A percentile compares a stretch with the other conserved stretches of the same genome.
Evolutionary conservation across 2,329 filamentous ascomycete species (phyloP).

Genomic region (Xylaria sp.): DNA sequence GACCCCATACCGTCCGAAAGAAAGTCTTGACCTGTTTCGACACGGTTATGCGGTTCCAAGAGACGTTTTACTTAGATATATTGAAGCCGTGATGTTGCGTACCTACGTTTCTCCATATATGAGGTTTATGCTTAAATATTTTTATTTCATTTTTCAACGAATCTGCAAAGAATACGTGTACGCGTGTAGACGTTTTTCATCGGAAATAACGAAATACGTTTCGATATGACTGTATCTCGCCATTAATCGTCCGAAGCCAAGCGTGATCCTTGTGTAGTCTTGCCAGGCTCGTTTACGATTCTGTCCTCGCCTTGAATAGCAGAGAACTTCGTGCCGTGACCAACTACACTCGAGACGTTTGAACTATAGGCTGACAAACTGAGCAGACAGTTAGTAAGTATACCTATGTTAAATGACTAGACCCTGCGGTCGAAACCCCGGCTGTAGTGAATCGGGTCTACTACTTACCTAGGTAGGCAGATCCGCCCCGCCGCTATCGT

Average conservation of each 20-base stretch:
- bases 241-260: background rate
- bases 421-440: background rate
- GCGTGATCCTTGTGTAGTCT: background rate
- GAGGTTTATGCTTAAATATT: background rate
- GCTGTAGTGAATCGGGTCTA: background rate
- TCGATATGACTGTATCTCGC: background rate
- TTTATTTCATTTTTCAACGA: no score
- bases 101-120: background rate
- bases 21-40: background rate
- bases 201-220: background rate
- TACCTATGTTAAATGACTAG: background rate
- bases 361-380: background rate
- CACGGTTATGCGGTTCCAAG: background rate
- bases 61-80: background rate
- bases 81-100: background rate
- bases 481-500: background rate
- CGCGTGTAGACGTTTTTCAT: background rate
- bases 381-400: background rate
- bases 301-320: background rate
- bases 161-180: background rate
- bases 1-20: conserved; percentile 26
- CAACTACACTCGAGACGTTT: background rate
- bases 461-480: background rate
- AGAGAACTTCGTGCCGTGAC: background rate
- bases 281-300: background rate